phyloP scores from a whole-genome alignment of 2,329 filamentous ascomycete species.

The Clonostachys sp. region DNA sequence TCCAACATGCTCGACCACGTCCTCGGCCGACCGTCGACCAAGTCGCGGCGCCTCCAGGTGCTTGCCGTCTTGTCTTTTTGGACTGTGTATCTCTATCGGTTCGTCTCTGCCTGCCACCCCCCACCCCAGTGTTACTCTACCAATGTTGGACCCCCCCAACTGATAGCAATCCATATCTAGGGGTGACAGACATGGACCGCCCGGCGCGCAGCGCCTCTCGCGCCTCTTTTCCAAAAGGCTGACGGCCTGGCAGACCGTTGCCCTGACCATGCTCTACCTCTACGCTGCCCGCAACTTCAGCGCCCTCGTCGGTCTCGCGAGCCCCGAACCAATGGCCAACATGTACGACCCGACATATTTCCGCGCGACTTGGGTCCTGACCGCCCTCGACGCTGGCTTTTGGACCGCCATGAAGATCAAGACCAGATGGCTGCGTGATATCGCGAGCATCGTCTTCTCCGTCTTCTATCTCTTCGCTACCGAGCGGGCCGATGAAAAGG shows the following conservation, averaged over 20 bases:
- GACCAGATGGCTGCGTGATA: slow-evolving; percentile 71
- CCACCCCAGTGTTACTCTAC: background rate
- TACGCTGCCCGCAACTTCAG: slow-evolving; percentile 92
- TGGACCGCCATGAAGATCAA: slow-evolving; percentile 97
- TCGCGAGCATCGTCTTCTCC: slow-evolving; percentile 79
- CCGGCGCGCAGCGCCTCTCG: slow-evolving; percentile 66
- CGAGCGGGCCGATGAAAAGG: slow-evolving; percentile 94
- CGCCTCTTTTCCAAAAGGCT: slow-evolving; percentile 63
- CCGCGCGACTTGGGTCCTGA: slow-evolving; percentile 93
- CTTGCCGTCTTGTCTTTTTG: slow-evolving; percentile 88
- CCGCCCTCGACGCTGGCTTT: slow-evolving; percentile 91
- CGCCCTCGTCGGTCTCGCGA: slow-evolving; percentile 85
- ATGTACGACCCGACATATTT: slow-evolving; percentile 93
- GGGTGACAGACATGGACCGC: slow-evolving; percentile 86
- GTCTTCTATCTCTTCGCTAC: slow-evolving; percentile 89
- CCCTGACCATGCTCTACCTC: slow-evolving; percentile 83
- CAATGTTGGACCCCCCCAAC: background rate
- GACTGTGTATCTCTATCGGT: slow-evolving; percentile 79
- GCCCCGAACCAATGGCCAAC: slow-evolving; percentile 88
- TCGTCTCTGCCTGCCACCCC: slow-evolving; percentile 13
- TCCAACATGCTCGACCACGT: slow-evolving; percentile 74
- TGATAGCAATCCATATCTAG: slow-evolving; percentile 35
- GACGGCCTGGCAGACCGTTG: slow-evolving; percentile 85
- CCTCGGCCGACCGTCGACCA: slow-evolving; percentile 81
- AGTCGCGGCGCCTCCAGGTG: slow-evolving; percentile 90